phyloP scores from a whole-genome alignment of 805 yeast species.

The Suhomyces sp. region DNA sequence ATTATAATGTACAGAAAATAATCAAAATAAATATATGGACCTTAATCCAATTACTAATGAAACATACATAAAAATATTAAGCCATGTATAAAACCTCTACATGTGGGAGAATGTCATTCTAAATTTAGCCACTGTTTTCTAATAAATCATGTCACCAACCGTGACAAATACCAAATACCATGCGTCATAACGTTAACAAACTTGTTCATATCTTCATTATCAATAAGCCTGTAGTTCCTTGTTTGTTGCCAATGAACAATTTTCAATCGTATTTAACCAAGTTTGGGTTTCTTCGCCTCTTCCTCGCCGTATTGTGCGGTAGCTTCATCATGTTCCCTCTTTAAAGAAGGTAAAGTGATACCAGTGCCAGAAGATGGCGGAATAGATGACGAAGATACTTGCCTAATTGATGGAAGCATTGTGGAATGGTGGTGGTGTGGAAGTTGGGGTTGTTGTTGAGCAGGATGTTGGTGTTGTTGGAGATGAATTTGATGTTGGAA shows the following conservation, averaged over 20 bases:
- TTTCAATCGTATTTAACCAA: conserved; percentile 1
- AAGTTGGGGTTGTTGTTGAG: conserved; percentile 9
- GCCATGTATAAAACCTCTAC: no score
- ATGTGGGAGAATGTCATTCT: no score
- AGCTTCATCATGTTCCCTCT: conserved; percentile 22
- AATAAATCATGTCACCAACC: no score
- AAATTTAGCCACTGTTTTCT: no score
- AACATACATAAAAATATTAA: no score
- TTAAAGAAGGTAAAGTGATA: conserved; percentile 20
- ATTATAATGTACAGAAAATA: conserved; percentile 3
- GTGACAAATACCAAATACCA: no score
- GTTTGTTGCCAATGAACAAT: no score
- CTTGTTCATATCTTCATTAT: no score
- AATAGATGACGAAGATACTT: conserved; percentile 4
- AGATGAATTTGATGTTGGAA: conserved; percentile 1
- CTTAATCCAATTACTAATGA: no score
- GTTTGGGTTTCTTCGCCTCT: conserved; percentile 10
- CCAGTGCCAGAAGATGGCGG: conserved; percentile 8
- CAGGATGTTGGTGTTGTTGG: not conserved
- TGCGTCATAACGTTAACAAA: no score
- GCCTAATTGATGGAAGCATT: conserved; percentile 9
- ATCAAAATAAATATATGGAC: conserved; percentile 5
- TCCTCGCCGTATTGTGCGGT: conserved; percentile 4
- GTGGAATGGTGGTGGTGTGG: conserved; percentile 6
- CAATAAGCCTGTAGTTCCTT: no score